Conservation (phyloP, 495 filamentous ascomycete species). For the Penicillium flavigenum region DNA sequence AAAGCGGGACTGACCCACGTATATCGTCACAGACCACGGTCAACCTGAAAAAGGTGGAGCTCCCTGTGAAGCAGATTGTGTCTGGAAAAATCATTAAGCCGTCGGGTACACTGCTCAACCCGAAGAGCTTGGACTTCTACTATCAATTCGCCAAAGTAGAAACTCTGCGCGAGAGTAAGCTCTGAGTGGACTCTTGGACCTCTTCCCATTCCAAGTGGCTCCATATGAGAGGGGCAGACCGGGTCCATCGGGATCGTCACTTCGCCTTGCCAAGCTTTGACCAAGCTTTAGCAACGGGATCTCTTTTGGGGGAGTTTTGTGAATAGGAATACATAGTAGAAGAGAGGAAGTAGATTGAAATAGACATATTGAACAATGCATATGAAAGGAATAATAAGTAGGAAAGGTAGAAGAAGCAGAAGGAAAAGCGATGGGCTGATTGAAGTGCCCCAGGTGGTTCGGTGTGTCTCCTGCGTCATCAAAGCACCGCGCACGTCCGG, state of each 20-base stretch:
- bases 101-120: slow-evolving; percentile 74
- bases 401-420: background rate
- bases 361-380: too few species aligned
- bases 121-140: slow-evolving; percentile 70
- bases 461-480: too few species aligned
- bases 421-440: background rate
- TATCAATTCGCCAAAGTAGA: slow-evolving; percentile 80
- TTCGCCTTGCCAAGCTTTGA: slow-evolving; percentile 27
- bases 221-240: slow-evolving; percentile 10
- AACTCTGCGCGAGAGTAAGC: slow-evolving; percentile 46
- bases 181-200: slow-evolving; percentile 17
- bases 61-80: slow-evolving; percentile 83
- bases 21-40: slow-evolving; percentile 61
- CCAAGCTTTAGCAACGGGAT: slow-evolving; percentile 22
- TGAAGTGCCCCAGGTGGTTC: too few species aligned
- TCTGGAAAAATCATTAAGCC: slow-evolving; percentile 72
- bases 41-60: slow-evolving; percentile 82
- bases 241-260: slow-evolving; percentile 12
- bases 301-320: background rate
- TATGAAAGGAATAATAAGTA: background rate
- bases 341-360: background rate
- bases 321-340: background rate
- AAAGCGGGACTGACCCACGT: slow-evolving; percentile 8
- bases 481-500: too few species aligned
- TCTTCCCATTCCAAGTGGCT: slow-evolving; percentile 14